Conservation (phyloP, 75 land plant genomes). For the Pinus taeda region DNA sequence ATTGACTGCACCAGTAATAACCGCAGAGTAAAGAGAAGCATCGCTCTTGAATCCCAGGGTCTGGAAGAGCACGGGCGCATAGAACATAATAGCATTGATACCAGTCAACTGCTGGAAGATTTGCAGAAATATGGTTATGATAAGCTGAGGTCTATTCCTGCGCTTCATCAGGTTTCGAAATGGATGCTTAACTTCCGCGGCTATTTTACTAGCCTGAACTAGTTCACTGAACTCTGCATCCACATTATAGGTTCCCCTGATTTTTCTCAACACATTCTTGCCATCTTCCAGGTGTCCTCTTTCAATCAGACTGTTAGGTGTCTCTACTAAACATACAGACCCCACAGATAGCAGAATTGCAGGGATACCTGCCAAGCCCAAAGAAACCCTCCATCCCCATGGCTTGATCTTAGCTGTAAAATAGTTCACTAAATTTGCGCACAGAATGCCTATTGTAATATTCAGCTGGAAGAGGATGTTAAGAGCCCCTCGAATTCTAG, state of each 20-base stretch:
- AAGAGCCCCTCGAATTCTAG: conserved; percentile 48
- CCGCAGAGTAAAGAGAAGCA: conserved; percentile 67
- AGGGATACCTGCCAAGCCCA: conserved; percentile 64
- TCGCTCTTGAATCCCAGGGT: conserved; percentile 60
- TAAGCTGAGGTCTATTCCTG: conserved; percentile 66
- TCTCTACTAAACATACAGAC: neutral
- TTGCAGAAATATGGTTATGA: conserved; percentile 47
- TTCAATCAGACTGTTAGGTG: conserved; percentile 23
- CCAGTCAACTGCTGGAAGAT: conserved; percentile 85
- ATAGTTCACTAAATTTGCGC: conserved; percentile 70
- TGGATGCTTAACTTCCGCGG: conserved; percentile 37
- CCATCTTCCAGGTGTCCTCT: neutral
- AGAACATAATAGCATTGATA: conserved; percentile 91
- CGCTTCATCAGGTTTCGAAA: conserved; percentile 56
- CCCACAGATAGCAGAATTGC: conserved; percentile 40
- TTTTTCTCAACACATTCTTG: neutral
- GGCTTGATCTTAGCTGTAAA: conserved; percentile 4
- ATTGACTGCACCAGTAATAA: conserved; percentile 66
- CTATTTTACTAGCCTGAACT: conserved; percentile 6
- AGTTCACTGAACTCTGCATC: conserved; percentile 9
- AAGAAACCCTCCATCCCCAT: conserved; percentile 71
- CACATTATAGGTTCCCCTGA: conserved; percentile 7
- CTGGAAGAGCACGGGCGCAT: conserved; percentile 78
- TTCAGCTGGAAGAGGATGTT: conserved; percentile 73
- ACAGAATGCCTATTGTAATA: conserved; percentile 64